Evolutionary conservation across 148 eudicot species (phyloP).

Genomic region (Spergularia marina): DNA sequence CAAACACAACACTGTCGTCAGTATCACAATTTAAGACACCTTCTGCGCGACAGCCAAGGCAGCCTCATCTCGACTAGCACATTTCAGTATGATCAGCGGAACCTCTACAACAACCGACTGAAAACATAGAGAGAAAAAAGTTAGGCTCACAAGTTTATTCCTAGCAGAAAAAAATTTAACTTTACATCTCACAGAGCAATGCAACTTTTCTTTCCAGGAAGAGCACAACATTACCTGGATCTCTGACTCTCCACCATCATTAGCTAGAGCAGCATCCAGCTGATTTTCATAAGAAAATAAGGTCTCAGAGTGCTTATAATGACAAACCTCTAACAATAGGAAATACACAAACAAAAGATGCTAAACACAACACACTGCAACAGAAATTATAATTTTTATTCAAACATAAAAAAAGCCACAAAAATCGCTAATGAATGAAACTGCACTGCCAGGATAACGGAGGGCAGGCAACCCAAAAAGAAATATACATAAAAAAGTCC

Average conservation of each 20-base stretch:
- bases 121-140: conserved; percentile 5
- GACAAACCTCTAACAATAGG: not conserved
- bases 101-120: conserved; percentile 49
- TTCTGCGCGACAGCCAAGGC: conserved; percentile 92
- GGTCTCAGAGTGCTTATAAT: conserved; percentile 18
- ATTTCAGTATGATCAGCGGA: conserved; percentile 68
- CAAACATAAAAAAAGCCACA: no score
- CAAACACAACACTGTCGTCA: not conserved
- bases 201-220: not conserved
- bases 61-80: conserved; percentile 88
- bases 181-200: not conserved
- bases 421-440: no score
- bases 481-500: not conserved
- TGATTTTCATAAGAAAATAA: conserved; percentile 27
- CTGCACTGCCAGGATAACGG: not conserved
- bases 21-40: conserved; percentile 31
- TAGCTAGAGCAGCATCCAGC: conserved; percentile 63
- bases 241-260: conserved; percentile 66
- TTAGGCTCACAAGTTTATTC: conserved; percentile 28
- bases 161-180: not conserved
- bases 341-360: not conserved
- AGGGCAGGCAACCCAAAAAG: not conserved
- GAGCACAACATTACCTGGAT: conserved; percentile 56
- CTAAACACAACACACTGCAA: not conserved
- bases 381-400: not conserved